phyloP scores from a whole-genome alignment of 345 rosid genomes.

The Eucalyptus tenuipes region DNA sequence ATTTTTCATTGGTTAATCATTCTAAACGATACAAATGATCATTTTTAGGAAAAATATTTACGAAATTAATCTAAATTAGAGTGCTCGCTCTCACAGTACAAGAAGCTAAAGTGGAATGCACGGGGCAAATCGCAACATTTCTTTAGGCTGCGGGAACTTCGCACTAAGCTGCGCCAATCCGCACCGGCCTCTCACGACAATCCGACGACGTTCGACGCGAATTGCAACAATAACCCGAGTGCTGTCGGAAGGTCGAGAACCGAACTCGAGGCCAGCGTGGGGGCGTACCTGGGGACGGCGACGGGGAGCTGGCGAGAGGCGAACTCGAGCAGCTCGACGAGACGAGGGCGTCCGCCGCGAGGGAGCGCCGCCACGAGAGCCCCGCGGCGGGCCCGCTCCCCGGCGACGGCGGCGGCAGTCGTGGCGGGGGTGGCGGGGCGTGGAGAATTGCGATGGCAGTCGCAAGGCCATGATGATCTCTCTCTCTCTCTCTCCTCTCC shows the following conservation, averaged over 20 bases:
- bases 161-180: neutral
- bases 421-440: slow-evolving; percentile 19
- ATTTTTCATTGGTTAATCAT: too few relatives aligned
- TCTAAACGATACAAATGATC: too few relatives aligned
- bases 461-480: slow-evolving; percentile 30
- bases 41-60: too few relatives aligned
- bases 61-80: neutral
- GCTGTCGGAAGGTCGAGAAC: neutral
- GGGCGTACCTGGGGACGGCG: neutral
- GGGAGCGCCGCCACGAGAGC: slow-evolving; percentile 32
- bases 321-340: neutral
- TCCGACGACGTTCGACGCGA: neutral
- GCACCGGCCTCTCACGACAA: neutral
- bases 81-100: neutral
- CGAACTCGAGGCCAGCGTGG: neutral
- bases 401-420: neutral
- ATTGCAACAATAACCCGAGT: neutral
- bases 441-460: slow-evolving; percentile 39
- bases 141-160: neutral
- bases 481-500: neutral
- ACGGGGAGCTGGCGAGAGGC: neutral
- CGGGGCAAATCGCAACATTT: neutral
- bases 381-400: neutral
- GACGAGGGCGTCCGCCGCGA: slow-evolving; percentile 15
- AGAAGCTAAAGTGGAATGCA: neutral